Percentiles rank a stretch among this genome's conserved stretches.
These are phyloP conservation scores for Exidia glandulosa DNA, from an alignment of 768 basidiomycete genomes.

Conservation along the genomic window DNA sequence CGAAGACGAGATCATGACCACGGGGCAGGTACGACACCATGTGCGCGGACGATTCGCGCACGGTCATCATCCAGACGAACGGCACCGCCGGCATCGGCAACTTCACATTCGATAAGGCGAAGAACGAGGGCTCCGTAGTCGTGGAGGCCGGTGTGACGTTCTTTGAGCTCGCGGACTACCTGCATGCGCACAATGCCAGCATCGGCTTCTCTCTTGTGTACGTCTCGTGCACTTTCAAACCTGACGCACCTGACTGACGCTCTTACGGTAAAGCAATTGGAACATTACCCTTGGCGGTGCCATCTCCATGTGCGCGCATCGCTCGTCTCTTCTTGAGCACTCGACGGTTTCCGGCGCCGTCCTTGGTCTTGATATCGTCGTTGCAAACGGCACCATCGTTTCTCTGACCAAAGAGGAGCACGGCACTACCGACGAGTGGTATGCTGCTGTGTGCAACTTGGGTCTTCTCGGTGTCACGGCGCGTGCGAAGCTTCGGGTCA, in stretches of 20 bases:
- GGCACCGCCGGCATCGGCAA: background rate
- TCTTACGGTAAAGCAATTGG: background rate
- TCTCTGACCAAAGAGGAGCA: background rate
- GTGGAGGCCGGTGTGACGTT: conserved; percentile 4
- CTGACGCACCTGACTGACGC: background rate
- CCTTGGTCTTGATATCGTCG: background rate
- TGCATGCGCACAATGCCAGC: conserved; percentile 3
- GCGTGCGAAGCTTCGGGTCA: background rate
- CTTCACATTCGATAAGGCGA: conserved; percentile 1
- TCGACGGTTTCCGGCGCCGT: background rate
- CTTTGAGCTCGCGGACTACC: conserved; percentile 4
- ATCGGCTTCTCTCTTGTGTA: conserved; percentile 5
- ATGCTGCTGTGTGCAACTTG: background rate
- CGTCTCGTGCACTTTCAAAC: background rate
- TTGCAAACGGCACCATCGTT: background rate
- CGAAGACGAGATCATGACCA: background rate
- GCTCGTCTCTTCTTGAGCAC: background rate
- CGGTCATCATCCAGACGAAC: conserved; percentile 4
- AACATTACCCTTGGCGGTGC: background rate
- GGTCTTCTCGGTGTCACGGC: background rate
- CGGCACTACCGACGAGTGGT: background rate
- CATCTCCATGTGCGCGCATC: background rate
- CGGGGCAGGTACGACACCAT: background rate
- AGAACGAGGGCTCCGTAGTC: background rate
- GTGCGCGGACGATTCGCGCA: conserved; percentile 4